phyloP scores from a whole-genome alignment of 495 filamentous ascomycete genomes.

The Penicillium samsonianum region DNA sequence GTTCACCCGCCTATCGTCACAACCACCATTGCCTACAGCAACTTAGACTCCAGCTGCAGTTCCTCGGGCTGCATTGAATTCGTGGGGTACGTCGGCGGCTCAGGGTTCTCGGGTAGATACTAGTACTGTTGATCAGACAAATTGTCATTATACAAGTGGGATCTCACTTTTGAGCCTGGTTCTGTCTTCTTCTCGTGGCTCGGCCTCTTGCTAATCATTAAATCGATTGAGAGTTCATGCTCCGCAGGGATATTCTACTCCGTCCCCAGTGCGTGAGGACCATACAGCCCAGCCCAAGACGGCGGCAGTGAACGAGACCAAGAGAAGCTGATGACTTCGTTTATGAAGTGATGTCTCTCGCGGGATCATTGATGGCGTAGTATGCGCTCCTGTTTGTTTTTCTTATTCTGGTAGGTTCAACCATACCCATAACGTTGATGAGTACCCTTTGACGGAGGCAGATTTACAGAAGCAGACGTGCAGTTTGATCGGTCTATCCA shows the following conservation, averaged over 20 bases:
- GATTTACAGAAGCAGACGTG: background rate
- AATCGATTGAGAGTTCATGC: slow-evolving; percentile 46
- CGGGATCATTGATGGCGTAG: background rate
- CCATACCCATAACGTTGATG: background rate
- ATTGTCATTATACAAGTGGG: slow-evolving; percentile 25
- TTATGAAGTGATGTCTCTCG: background rate
- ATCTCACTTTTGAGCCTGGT: slow-evolving; percentile 27
- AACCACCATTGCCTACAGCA: slow-evolving; percentile 13
- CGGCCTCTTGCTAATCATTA: slow-evolving; percentile 40
- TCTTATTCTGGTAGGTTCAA: background rate
- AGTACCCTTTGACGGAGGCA: background rate
- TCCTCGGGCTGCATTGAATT: slow-evolving; percentile 16
- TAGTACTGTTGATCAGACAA: slow-evolving; percentile 15
- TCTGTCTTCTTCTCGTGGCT: slow-evolving; percentile 40
- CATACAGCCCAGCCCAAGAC: slow-evolving; percentile 11
- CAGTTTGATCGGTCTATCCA: background rate
- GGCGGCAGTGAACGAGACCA: slow-evolving; percentile 9
- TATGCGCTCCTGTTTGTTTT: too few relatives aligned
- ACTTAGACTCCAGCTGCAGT: background rate
- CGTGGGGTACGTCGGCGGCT: slow-evolving; percentile 14
- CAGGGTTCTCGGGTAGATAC: slow-evolving; percentile 17
- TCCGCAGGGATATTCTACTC: slow-evolving; percentile 44
- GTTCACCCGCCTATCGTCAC: slow-evolving; percentile 21
- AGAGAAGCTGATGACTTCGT: background rate
- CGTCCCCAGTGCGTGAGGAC: too few relatives aligned